These are phyloP conservation scores for Clonostachys solani DNA, from an alignment of 2,329 filamentous ascomycete species.

Conservation along the genomic window DNA sequence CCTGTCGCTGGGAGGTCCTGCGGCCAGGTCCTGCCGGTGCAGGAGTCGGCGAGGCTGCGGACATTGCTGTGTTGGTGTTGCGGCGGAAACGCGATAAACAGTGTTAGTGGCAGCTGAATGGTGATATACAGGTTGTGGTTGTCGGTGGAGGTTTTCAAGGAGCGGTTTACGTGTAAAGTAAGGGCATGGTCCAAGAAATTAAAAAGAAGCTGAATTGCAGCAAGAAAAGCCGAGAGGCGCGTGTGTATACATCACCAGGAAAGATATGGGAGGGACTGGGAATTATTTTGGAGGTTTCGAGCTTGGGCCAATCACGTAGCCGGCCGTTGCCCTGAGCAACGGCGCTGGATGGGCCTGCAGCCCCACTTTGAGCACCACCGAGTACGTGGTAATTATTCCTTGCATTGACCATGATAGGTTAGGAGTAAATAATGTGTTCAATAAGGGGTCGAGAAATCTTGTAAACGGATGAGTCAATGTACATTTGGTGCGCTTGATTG, in stretches of 20 bases:
- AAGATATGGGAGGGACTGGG: neutral
- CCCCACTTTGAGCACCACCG: too few species aligned
- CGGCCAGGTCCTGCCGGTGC: slow-evolving; percentile 43
- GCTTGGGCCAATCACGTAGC: neutral
- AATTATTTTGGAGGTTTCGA: slow-evolving; percentile 4
- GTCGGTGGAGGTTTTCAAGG: neutral
- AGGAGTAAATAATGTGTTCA: too few species aligned
- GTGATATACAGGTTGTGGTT: neutral
- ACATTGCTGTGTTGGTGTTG: slow-evolving; percentile 27
- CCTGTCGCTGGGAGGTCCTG: slow-evolving; percentile 53
- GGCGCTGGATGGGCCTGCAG: neutral
- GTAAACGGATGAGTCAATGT: too few species aligned
- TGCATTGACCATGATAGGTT: too few species aligned
- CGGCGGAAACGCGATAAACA: slow-evolving; percentile 9
- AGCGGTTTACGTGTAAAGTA: slow-evolving; percentile 29
- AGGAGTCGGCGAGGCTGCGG: slow-evolving; percentile 52
- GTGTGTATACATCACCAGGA: slow-evolving; percentile 2
- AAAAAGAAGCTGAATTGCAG: neutral
- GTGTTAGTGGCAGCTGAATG: neutral
- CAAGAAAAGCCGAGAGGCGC: slow-evolving; percentile 3
- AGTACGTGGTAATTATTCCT: too few species aligned
- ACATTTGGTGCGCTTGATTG: too few species aligned
- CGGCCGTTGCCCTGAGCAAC: neutral
- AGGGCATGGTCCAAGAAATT: slow-evolving; percentile 25
- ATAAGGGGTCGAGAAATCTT: too few species aligned